Evolutionary conservation across 2,329 filamentous ascomycete species (phyloP).

Genomic region (Cercospora canescens): DNA sequence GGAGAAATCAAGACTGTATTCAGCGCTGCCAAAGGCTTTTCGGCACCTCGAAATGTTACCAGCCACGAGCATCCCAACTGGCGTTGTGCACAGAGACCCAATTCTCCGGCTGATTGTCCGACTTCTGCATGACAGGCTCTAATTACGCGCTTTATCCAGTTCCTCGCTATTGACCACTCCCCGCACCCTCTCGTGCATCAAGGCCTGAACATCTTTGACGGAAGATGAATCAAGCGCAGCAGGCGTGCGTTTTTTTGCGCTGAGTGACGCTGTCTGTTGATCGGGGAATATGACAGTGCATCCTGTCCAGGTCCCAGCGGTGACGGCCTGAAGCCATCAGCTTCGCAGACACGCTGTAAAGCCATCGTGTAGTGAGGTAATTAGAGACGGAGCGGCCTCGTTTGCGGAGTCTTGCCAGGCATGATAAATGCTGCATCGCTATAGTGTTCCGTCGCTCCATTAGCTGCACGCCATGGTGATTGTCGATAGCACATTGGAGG

Average conservation of each 20-base stretch:
- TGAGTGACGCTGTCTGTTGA: not conserved
- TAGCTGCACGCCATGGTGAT: too few relatives aligned
- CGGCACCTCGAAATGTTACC: not conserved
- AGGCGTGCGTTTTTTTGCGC: not conserved
- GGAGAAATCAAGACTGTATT: not conserved
- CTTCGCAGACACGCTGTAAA: too few relatives aligned
- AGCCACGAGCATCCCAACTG: not conserved
- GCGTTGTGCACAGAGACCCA: not conserved
- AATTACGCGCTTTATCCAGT: not conserved
- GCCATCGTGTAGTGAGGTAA: too few relatives aligned
- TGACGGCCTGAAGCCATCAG: not conserved
- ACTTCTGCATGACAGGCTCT: not conserved
- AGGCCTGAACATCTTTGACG: not conserved
- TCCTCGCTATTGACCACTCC: not conserved
- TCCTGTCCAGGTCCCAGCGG: not conserved
- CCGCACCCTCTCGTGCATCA: not conserved
- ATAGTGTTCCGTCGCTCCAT: too few relatives aligned
- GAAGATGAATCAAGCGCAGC: not conserved
- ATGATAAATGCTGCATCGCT: too few relatives aligned
- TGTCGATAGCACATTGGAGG: not conserved
- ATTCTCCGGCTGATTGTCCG: not conserved
- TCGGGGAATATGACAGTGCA: too few relatives aligned
- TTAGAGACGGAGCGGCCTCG: too few relatives aligned
- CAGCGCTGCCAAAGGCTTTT: not conserved
- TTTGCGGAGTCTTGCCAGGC: too few relatives aligned